A percentile compares a stretch with the other conserved stretches of the same genome.
Evolutionary conservation across 352 stramenopile species (phyloP).

Genomic region (Phytophthora citricola): DNA sequence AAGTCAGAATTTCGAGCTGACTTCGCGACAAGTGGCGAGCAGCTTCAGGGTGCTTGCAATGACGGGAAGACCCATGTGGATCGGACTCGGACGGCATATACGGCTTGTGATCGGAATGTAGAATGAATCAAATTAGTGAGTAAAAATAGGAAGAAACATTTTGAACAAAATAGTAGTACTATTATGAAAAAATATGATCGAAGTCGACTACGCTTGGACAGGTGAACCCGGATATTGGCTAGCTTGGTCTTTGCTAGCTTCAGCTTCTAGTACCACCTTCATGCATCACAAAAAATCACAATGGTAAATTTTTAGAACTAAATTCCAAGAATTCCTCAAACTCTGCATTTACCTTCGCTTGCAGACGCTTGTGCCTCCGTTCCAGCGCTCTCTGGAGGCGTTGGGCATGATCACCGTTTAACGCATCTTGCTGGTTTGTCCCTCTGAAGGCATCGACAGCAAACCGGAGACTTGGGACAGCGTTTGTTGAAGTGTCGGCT

Average conservation of each 20-base stretch:
- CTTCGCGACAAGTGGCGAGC: conserved; percentile 17
- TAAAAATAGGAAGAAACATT: conserved; percentile 12
- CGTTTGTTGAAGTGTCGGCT: conserved; percentile 2
- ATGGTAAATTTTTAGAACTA: neutral
- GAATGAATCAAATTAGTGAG: neutral
- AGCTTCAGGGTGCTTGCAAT: conserved; percentile 5
- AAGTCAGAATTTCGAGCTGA: conserved; percentile 54
- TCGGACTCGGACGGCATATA: neutral
- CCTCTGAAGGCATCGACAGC: conserved; percentile 7
- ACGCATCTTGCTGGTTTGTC: conserved; percentile 14
- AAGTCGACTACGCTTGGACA: neutral
- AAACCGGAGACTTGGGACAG: conserved; percentile 18
- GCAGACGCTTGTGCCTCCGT: conserved; percentile 50
- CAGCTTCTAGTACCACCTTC: conserved; percentile 26
- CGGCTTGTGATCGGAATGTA: neutral
- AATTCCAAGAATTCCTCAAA: neutral
- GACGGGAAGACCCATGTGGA: neutral
- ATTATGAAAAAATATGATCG: too few relatives aligned
- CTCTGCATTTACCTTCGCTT: conserved; percentile 41
- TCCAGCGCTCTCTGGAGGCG: conserved; percentile 55
- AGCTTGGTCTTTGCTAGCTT: conserved; percentile 11
- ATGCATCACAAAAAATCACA: neutral
- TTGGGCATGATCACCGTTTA: conserved; percentile 33
- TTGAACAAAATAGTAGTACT: neutral
- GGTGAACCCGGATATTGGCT: conserved; percentile 14